These are phyloP conservation scores for Aspergillus avenaceus DNA, from an alignment of 495 filamentous ascomycete species.

Conservation along the genomic window DNA sequence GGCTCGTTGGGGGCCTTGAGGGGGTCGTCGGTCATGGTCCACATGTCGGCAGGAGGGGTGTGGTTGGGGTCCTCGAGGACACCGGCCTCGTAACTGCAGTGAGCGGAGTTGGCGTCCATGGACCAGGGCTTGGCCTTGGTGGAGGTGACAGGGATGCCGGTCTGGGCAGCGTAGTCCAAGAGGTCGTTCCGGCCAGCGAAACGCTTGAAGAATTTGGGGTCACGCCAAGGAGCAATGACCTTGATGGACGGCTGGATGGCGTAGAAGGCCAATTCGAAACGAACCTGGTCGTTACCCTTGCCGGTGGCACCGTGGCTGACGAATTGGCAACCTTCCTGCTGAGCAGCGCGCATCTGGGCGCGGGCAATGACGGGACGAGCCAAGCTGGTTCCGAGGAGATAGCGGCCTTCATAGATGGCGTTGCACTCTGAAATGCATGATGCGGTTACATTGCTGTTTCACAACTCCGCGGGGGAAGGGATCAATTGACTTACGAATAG, in stretches of 20 bases:
- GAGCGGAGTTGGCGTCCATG: slow-evolving; percentile 78
- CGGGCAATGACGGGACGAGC: slow-evolving; percentile 89
- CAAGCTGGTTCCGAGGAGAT: slow-evolving; percentile 75
- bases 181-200: slow-evolving; percentile 85
- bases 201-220: slow-evolving; percentile 75
- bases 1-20: slow-evolving; percentile 70
- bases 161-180: slow-evolving; percentile 76
- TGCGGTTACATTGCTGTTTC: neutral
- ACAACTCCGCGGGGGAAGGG: neutral
- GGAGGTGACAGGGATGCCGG: slow-evolving; percentile 78
- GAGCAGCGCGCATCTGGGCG: slow-evolving; percentile 69
- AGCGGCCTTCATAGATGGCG: slow-evolving; percentile 79
- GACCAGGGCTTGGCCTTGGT: slow-evolving; percentile 84
- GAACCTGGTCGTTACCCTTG: slow-evolving; percentile 84
- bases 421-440: slow-evolving; percentile 53
- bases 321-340: slow-evolving; percentile 43
- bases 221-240: slow-evolving; percentile 86
- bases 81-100: slow-evolving; percentile 88
- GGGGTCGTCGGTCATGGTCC: slow-evolving; percentile 77
- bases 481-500: slow-evolving; percentile 49
- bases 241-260: slow-evolving; percentile 73
- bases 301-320: slow-evolving; percentile 82
- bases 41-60: slow-evolving; percentile 73
- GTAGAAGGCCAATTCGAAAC: slow-evolving; percentile 78
- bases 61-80: slow-evolving; percentile 45